Percentiles rank a stretch among this genome's conserved stretches.
phyloP scores from a whole-genome alignment of 768 basidiomycete genomes.

The button mushroom (Agaricus bisporus) region DNA sequence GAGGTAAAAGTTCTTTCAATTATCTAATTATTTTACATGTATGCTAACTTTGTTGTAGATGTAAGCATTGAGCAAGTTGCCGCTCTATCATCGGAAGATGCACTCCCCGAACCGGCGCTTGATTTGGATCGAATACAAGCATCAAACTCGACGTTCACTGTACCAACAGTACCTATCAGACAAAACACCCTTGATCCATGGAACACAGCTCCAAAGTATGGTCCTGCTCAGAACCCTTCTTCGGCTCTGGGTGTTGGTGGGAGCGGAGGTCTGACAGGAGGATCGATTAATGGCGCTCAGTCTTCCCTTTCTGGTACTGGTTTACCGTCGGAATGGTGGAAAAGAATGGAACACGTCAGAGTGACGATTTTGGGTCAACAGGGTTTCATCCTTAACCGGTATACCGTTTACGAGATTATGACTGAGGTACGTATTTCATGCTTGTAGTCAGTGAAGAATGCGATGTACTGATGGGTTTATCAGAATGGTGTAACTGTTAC shows the following conservation, averaged over 20 bases:
- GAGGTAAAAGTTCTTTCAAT: conserved; percentile 39
- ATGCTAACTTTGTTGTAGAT: conserved; percentile 34
- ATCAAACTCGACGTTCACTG: conserved; percentile 43
- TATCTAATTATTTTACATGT: conserved; percentile 1
- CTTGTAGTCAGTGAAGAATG: background rate
- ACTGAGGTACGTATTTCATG: conserved; percentile 54
- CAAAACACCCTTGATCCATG: conserved; percentile 63
- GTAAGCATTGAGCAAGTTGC: conserved; percentile 79
- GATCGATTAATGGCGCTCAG: conserved; percentile 37
- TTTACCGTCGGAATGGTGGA: conserved; percentile 83
- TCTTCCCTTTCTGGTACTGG: conserved; percentile 68
- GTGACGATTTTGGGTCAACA: conserved; percentile 81
- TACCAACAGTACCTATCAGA: conserved; percentile 30
- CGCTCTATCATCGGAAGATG: conserved; percentile 69
- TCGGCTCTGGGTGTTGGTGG: background rate
- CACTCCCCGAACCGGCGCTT: conserved; percentile 68
- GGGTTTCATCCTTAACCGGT: conserved; percentile 86
- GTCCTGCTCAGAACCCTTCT: conserved; percentile 9
- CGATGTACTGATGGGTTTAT: conserved; percentile 5
- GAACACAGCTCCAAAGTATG: conserved; percentile 38
- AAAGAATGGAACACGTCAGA: conserved; percentile 63
- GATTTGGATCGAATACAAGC: conserved; percentile 54
- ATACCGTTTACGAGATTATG: conserved; percentile 76
- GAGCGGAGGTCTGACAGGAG: conserved; percentile 12
- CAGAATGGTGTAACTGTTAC: conserved; percentile 66